Evolutionary conservation across 108 stramenopile species (phyloP).

Genomic region (Schizochytrium sp.): DNA sequence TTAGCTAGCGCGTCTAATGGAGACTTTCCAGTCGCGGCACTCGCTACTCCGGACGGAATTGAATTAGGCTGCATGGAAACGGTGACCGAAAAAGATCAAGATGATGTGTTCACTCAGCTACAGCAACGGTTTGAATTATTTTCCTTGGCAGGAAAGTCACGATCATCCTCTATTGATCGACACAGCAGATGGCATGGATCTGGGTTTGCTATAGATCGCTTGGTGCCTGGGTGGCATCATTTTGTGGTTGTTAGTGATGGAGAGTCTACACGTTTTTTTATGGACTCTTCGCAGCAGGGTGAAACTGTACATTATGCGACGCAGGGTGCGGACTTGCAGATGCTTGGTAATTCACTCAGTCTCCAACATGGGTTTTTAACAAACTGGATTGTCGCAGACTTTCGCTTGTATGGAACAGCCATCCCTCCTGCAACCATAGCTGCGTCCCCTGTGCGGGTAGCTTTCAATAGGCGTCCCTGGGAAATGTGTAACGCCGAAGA

Average conservation of each 20-base stretch:
- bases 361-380: neutral
- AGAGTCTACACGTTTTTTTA: neutral
- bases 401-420: neutral
- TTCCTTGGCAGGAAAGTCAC: neutral
- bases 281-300: neutral
- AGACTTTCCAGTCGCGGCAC: neutral
- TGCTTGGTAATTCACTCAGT: neutral
- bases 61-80: slow-evolving; percentile 3
- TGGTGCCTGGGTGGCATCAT: slow-evolving; percentile 54
- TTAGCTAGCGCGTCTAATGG: neutral
- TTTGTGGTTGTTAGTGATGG: slow-evolving; percentile 21
- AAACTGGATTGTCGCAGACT: slow-evolving; percentile 10
- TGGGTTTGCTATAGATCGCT: neutral
- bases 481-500: slow-evolving; percentile 30
- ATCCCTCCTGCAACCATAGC: neutral
- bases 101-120: neutral
- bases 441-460: neutral
- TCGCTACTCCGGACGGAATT: neutral
- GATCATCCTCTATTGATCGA: neutral
- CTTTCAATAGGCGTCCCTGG: slow-evolving; percentile 43
- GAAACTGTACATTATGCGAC: neutral
- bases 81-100: neutral
- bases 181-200: neutral
- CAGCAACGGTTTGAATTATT: neutral
- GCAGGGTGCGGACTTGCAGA: neutral